phyloP scores from a whole-genome alignment of 2,329 filamentous ascomycete genomes.

The Phyllosticta paracitricarpa region DNA sequence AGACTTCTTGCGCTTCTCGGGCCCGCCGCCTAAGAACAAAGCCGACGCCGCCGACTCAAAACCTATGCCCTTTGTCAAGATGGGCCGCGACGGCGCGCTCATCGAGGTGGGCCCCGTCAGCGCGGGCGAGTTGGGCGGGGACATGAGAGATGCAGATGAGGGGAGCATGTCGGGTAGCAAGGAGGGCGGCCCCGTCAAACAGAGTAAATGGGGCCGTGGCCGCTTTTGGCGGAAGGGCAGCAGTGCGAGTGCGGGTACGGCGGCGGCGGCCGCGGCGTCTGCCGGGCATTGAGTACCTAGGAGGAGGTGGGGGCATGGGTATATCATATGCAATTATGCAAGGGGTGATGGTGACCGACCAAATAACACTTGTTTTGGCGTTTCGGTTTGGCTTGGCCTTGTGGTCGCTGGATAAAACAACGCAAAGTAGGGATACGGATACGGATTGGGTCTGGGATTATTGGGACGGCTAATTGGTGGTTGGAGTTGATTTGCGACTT shows the following conservation, averaged over 20 bases:
- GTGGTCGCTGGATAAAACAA: no score
- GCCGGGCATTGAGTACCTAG: background rate
- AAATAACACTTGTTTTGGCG: no score
- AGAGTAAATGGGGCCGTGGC: background rate
- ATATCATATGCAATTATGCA: background rate
- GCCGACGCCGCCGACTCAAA: constrained; percentile 6
- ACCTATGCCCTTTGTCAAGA: constrained; percentile 7
- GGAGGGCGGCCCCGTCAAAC: background rate
- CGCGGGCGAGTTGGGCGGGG: background rate
- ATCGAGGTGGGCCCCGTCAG: background rate
- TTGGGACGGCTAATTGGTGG: no score
- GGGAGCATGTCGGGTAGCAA: background rate
- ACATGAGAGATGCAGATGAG: background rate
- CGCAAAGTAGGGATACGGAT: no score
- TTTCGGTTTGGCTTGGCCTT: no score
- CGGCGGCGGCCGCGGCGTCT: background rate
- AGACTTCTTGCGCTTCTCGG: constrained; percentile 34
- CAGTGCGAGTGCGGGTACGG: background rate
- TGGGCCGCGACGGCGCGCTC: constrained; percentile 5
- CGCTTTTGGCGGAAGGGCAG: constrained; percentile 1
- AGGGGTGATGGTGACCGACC: background rate
- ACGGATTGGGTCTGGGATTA: no score
- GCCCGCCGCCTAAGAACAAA: constrained; percentile 22
- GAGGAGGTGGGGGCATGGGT: background rate
- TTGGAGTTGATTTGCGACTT: no score